Conservation (phyloP, 2,329 filamentous ascomycete species). For the Epichloe sylvatica region DNA sequence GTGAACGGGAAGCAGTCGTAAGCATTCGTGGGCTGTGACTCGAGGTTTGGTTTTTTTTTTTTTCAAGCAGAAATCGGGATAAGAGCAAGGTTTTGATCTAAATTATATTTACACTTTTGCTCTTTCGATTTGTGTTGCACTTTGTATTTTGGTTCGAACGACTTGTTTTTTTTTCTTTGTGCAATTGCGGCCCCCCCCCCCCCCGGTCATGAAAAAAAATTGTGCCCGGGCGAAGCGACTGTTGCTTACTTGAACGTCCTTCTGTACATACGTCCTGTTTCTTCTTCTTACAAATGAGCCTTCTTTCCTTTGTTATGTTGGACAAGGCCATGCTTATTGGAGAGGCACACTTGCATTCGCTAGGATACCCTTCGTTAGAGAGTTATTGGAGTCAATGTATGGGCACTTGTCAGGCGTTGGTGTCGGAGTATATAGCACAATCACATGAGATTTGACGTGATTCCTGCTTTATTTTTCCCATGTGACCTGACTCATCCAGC, state of each 20-base stretch:
- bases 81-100: too few species aligned
- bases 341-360: conserved; percentile 11
- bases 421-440: conserved; percentile 12
- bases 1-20: too few species aligned
- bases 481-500: background rate
- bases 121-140: too few species aligned
- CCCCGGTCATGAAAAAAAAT: too few species aligned
- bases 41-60: too few species aligned
- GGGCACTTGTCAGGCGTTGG: conserved; percentile 10
- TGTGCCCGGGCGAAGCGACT: background rate
- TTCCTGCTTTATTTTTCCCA: background rate
- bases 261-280: conserved; percentile 8
- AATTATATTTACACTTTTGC: too few species aligned
- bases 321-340: conserved; percentile 7
- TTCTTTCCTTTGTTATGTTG: conserved; percentile 2
- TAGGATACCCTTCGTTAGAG: conserved; percentile 21
- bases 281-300: background rate
- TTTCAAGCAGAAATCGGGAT: too few species aligned
- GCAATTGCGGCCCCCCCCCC: too few species aligned
- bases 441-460: background rate
- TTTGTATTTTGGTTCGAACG: too few species aligned
- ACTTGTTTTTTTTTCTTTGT: too few species aligned
- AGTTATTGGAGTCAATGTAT: conserved; percentile 11
- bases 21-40: too few species aligned
- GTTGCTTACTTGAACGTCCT: background rate